These are phyloP conservation scores for Rhodosorus marinus DNA, from an alignment of 23 red algal genomes.

Conservation along the genomic window DNA sequence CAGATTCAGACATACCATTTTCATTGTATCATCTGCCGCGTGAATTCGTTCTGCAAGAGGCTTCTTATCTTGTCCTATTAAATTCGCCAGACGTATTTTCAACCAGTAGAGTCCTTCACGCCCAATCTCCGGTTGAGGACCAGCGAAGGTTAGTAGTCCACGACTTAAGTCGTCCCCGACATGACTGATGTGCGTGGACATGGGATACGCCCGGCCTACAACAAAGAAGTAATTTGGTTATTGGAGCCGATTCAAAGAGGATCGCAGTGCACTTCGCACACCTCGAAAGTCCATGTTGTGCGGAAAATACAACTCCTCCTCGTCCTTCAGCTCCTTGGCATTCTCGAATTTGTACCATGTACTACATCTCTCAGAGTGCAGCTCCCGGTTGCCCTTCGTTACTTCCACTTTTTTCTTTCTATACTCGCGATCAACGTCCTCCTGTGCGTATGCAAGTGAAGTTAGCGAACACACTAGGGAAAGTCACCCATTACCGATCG, in stretches of 20 bases:
- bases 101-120: slow-evolving; percentile 77
- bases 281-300: slow-evolving; percentile 95
- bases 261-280: too few relatives aligned
- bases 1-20: too few relatives aligned
- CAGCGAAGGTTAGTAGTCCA: slow-evolving; percentile 51
- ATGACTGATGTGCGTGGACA: slow-evolving; percentile 67
- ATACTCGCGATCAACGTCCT: background rate
- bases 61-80: slow-evolving; percentile 51
- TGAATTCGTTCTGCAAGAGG: slow-evolving; percentile 52
- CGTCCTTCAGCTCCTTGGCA: slow-evolving; percentile 22
- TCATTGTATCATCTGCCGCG: slow-evolving; percentile 34
- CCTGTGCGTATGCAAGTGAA: background rate
- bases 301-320: slow-evolving; percentile 58
- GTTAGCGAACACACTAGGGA: background rate
- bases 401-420: background rate
- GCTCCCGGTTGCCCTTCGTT: slow-evolving; percentile 34
- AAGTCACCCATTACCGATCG: background rate
- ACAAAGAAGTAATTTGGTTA: too few relatives aligned
- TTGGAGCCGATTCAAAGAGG: too few relatives aligned
- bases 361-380: slow-evolving; percentile 44
- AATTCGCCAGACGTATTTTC: slow-evolving; percentile 80
- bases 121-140: slow-evolving; percentile 41
- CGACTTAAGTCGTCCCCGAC: slow-evolving; percentile 74
- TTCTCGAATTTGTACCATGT: slow-evolving; percentile 35
- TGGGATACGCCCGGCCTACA: slow-evolving; percentile 91